phyloP scores from a whole-genome alignment of 2,329 filamentous ascomycete species.

The Hortaea werneckii region DNA sequence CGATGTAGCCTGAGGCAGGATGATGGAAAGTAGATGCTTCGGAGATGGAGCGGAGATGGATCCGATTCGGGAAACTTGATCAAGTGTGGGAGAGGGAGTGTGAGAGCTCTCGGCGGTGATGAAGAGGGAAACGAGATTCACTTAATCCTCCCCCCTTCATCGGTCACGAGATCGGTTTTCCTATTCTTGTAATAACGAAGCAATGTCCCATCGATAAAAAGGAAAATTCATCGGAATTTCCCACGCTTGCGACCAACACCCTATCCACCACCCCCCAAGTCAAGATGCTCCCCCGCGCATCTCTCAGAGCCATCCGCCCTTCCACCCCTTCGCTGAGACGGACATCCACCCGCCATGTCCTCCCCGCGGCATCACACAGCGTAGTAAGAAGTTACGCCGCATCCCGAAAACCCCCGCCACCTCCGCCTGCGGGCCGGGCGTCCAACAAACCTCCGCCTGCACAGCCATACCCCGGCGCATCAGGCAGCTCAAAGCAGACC shows the following conservation, averaged over 20 bases:
- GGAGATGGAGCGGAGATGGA: neutral
- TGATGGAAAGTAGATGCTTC: neutral
- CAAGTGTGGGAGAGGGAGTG: neutral
- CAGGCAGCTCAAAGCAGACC: constrained; percentile 20
- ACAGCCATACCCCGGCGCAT: constrained; percentile 5
- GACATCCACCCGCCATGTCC: constrained; percentile 6
- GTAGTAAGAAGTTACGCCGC: constrained; percentile 16
- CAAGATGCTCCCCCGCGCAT: constrained; percentile 24
- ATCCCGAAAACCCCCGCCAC: constrained; percentile 9
- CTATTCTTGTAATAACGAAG: too few relatives aligned
- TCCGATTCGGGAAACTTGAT: neutral
- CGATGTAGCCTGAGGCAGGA: neutral
- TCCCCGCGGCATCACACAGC: constrained; percentile 10
- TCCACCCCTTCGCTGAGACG: constrained; percentile 1
- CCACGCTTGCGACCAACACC: neutral
- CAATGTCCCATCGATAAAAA: too few relatives aligned
- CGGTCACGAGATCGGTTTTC: too few relatives aligned
- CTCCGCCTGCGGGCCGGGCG: constrained; percentile 7
- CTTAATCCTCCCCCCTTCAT: too few relatives aligned
- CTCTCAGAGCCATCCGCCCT: constrained; percentile 15
- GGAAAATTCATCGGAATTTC: too few relatives aligned
- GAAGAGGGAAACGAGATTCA: too few relatives aligned
- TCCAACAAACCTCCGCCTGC: constrained; percentile 10
- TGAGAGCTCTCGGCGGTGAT: neutral
- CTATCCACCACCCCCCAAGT: neutral